phyloP scores from a whole-genome alignment of 225 moss, liverwort and hornwort species.

The Climacium dendroides region DNA sequence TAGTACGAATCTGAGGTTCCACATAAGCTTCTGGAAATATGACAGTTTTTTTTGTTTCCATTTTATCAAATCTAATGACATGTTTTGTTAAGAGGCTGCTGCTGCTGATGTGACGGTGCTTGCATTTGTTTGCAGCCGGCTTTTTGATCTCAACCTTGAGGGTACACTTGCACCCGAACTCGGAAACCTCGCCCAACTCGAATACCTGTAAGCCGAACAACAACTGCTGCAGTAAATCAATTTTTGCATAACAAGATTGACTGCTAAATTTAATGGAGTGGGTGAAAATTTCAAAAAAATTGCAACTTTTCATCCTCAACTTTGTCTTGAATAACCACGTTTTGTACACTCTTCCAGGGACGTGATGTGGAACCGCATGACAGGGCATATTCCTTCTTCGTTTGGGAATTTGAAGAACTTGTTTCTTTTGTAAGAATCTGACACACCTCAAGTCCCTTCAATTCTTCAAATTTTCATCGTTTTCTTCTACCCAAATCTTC shows the following conservation, averaged over 20 bases:
- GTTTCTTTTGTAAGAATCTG: constrained; percentile 41
- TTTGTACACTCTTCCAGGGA: constrained; percentile 20
- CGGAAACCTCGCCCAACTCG: constrained; percentile 27
- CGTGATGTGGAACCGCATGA: constrained; percentile 84
- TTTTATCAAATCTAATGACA: no score
- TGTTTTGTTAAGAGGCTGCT: neutral
- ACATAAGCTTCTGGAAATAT: neutral
- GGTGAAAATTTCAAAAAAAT: neutral
- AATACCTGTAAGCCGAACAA: constrained; percentile 36
- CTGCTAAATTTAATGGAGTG: neutral
- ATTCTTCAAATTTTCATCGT: neutral
- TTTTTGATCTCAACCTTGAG: constrained; percentile 14
- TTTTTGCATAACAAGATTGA: neutral
- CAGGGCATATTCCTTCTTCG: constrained; percentile 47
- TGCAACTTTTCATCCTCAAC: neutral
- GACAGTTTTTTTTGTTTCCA: neutral
- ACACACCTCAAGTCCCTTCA: neutral
- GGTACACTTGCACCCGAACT: constrained; percentile 64
- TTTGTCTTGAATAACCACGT: neutral
- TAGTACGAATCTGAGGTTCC: neutral
- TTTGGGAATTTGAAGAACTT: constrained; percentile 40
- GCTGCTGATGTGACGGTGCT: neutral
- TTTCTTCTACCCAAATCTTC: neutral
- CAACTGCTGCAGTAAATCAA: neutral
- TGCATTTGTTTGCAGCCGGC: constrained; percentile 24